Conservation (phyloP, 164 flowering plant genomes). For the Magnolia kwangsiensis region DNA sequence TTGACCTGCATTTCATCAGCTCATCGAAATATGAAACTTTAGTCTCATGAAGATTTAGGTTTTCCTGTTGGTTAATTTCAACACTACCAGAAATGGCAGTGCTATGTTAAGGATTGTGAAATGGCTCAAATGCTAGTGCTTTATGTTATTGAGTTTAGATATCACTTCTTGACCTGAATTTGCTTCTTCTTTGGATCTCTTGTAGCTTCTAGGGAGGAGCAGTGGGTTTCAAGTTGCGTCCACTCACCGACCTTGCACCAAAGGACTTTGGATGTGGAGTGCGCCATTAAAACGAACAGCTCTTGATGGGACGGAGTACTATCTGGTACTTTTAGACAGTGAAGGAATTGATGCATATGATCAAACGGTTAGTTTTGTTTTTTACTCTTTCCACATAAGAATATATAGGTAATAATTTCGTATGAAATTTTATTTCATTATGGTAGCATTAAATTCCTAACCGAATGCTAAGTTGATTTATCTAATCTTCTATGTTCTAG, state of each 20-base stretch:
- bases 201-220: slow-evolving; percentile 92
- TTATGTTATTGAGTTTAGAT: too few relatives aligned
- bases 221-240: slow-evolving; percentile 99
- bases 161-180: not conserved
- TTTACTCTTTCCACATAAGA: not conserved
- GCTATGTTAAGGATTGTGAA: too few relatives aligned
- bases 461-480: too few relatives aligned
- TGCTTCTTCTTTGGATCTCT: slow-evolving; percentile 13
- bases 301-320: slow-evolving; percentile 96
- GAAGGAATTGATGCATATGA: slow-evolving; percentile 99
- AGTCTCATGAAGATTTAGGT: too few relatives aligned
- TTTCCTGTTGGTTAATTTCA: too few relatives aligned
- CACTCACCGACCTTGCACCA: slow-evolving; percentile 95
- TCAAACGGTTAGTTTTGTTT: slow-evolving; percentile 69
- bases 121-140: too few relatives aligned
- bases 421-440: not conserved
- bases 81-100: too few relatives aligned
- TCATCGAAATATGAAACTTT: too few relatives aligned
- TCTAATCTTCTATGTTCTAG: too few relatives aligned
- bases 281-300: slow-evolving; percentile 87
- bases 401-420: not conserved
- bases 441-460: too few relatives aligned
- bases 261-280: slow-evolving; percentile 99
- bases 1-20: too few relatives aligned
- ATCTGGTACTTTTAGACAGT: slow-evolving; percentile 82